Evolutionary conservation across 495 filamentous ascomycete species (phyloP), one percentile per base, ranked within the genome.

Genomic region (Aspergillus bertholletiae): DNA sequence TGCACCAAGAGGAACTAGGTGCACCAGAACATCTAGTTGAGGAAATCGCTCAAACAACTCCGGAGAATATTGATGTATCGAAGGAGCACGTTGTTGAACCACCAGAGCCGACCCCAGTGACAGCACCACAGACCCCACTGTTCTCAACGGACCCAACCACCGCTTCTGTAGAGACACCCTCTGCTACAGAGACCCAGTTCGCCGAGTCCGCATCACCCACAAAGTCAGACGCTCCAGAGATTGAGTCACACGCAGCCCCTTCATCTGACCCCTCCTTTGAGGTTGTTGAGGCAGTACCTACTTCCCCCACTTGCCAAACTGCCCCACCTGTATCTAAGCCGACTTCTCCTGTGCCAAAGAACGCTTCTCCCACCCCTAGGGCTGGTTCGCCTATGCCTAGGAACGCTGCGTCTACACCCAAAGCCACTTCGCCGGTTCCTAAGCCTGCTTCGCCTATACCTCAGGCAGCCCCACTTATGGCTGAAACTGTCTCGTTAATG

Each of bases 81-180:
- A 45, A 59, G 6, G 63, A 63, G 51, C 59, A 62, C 12, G 57
- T n/a, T 30, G 49, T 43, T 17, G 58, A 66, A 37, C 37, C 47
- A 7, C 28, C 34, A 20, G 54, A 65, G 41, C 57, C 50, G 57
- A 47, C 55, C 28, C 58, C 61, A 45, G 56, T 64, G 21, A 64
- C 61, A 39, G 61, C 58, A 55, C 61, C 61, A 22, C 61, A 64
- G 47, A 56, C 58, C 17, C 61, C 58, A 15, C 23, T 51, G 20
- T 57, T 45, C 43, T 46, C 53, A 24, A 21, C 48, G 22, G 39
- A 23, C n/a, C 55, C 49, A 21, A 46, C n/a, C 3, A 49, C 46
- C 22, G 60, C 64, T 35, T 58, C 64, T 46, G 58, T 67, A 40
- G 66, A 66, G 13, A 55, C 68, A 18, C 73, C 70, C 35, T 70